Percentiles rank a stretch among this genome's conserved stretches.
Evolutionary conservation across 129 eudicot species (phyloP).

Genomic region (Tanacetum coccineum): DNA sequence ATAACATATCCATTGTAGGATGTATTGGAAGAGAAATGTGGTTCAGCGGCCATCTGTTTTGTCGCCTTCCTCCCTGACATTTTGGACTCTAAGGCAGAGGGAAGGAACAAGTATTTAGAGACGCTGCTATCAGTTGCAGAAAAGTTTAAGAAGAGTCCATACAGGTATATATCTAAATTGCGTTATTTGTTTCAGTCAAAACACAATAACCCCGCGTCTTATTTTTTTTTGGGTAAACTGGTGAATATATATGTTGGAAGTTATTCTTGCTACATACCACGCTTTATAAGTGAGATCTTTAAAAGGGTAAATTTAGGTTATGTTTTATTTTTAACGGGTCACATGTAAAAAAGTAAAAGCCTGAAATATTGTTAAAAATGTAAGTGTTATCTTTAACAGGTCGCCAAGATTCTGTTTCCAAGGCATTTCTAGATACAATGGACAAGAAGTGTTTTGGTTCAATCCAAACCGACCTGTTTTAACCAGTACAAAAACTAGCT

Average conservation of each 20-base stretch:
- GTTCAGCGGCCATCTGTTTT: constrained; percentile 92
- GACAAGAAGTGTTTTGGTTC: too few species aligned
- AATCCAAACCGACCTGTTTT: too few species aligned
- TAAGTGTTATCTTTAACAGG: too few species aligned
- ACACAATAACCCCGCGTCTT: too few species aligned
- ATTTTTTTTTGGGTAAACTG: too few species aligned
- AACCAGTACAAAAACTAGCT: neutral
- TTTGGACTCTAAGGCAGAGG: constrained; percentile 24
- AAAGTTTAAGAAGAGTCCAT: constrained; percentile 80
- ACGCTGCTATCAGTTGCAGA: constrained; percentile 73
- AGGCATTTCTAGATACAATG: too few species aligned
- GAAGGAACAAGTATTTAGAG: constrained; percentile 90
- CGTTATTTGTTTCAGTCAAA: neutral
- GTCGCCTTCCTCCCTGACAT: constrained; percentile 87
- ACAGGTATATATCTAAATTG: constrained; percentile 47
- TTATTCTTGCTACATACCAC: neutral
- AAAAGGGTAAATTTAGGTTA: too few species aligned
- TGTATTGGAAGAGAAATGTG: constrained; percentile 94
- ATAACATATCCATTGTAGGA: constrained; percentile 36
- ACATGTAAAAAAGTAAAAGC: too few species aligned
- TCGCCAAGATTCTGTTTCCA: too few species aligned
- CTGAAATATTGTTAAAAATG: too few species aligned
- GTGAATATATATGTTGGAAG: neutral
- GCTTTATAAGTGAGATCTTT: too few species aligned
- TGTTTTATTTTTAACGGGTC: too few species aligned